These are phyloP conservation scores for Geranium brycei DNA, from an alignment of 345 rosid genomes.

Conservation along the genomic window DNA sequence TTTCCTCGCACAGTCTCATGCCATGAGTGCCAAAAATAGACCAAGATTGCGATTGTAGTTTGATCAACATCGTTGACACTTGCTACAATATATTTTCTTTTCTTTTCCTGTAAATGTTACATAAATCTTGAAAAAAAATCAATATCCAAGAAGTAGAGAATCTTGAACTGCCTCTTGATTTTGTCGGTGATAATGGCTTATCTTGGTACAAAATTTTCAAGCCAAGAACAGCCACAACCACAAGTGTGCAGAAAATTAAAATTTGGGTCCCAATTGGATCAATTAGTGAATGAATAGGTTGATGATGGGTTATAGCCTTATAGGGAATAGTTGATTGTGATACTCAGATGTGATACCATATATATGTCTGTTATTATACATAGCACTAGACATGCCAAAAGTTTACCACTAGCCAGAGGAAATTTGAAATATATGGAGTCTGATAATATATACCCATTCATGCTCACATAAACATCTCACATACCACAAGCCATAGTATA, in stretches of 20 bases:
- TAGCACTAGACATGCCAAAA: not conserved
- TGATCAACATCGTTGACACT: not conserved
- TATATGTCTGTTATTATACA: too few relatives aligned
- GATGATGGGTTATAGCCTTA: not conserved
- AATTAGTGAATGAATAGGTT: not conserved
- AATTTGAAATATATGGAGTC: too few relatives aligned
- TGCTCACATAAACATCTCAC: too few relatives aligned
- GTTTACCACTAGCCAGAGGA: too few relatives aligned
- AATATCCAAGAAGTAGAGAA: not conserved
- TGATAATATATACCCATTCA: too few relatives aligned
- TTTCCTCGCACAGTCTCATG: not conserved
- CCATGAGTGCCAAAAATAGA: too few relatives aligned
- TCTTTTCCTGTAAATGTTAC: too few relatives aligned
- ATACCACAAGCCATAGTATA: too few relatives aligned
- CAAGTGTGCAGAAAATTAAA: not conserved
- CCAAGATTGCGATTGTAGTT: not conserved
- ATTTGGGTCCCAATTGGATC: not conserved
- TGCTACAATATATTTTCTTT: too few relatives aligned
- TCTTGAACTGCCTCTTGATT: not conserved
- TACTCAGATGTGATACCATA: not conserved
- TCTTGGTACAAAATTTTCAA: too few relatives aligned
- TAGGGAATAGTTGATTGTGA: not conserved
- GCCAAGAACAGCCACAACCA: not conserved
- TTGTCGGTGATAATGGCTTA: not conserved
- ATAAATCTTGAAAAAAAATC: not conserved